Percentiles rank a stretch among this genome's conserved stretches.
Conservation (phyloP, 495 filamentous ascomycete species). For the Neurospora sp. region DNA sequence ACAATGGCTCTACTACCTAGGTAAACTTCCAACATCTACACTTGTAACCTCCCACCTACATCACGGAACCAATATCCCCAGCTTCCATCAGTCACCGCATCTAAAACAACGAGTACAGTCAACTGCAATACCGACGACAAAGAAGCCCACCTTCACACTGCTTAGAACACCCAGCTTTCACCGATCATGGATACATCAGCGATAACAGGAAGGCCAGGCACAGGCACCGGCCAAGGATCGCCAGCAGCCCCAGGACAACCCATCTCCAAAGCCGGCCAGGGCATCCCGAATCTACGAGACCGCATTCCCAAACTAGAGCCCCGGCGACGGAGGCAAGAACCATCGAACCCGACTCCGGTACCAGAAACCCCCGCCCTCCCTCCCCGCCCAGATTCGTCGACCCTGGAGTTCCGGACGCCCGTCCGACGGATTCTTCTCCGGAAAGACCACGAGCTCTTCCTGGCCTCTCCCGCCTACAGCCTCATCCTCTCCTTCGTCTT, state of each 20-base stretch:
- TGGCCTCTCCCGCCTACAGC: constrained; percentile 63
- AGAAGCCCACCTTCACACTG: not conserved
- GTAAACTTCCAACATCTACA: not conserved
- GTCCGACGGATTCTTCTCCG: constrained; percentile 67
- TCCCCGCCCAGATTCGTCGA: constrained; percentile 53
- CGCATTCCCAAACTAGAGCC: constrained; percentile 61
- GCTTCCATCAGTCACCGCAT: constrained; percentile 1
- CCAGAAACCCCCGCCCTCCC: constrained; percentile 66
- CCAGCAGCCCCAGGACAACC: not conserved
- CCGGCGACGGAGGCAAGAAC: constrained; percentile 43
- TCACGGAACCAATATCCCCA: not conserved
- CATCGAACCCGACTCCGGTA: constrained; percentile 48
- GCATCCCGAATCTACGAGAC: constrained; percentile 48
- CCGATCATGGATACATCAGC: constrained; percentile 9
- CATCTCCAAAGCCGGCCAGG: not conserved
- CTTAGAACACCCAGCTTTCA: constrained; percentile 4
- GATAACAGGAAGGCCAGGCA: constrained; percentile 1
- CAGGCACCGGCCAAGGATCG: not conserved
- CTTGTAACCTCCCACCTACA: not conserved
- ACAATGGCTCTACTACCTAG: not conserved
- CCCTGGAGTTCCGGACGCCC: constrained; percentile 54
- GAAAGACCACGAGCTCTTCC: constrained; percentile 72
- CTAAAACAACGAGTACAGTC: not conserved
- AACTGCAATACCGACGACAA: not conserved
- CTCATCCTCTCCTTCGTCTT: constrained; percentile 80